These are phyloP conservation scores for Agrocybe praecox DNA, from an alignment of 768 basidiomycete species.

Conservation along the genomic window DNA sequence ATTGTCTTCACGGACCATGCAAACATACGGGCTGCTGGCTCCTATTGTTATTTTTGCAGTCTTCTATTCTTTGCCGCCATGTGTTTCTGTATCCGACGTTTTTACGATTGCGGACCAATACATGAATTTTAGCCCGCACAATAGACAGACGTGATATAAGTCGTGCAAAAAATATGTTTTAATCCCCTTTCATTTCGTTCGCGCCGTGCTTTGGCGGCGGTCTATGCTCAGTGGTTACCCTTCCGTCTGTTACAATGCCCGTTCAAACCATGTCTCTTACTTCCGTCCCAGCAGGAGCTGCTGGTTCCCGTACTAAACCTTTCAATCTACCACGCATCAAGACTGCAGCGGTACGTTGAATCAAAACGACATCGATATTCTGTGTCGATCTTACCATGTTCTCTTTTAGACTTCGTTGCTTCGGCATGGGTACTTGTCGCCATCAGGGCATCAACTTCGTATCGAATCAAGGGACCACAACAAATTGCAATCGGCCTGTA, in stretches of 20 bases:
- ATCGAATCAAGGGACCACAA: slow-evolving; percentile 18
- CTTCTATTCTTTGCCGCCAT: background rate
- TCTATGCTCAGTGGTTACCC: background rate
- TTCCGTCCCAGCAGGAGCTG: background rate
- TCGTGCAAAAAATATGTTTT: too few species aligned
- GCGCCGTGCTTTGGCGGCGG: too few species aligned
- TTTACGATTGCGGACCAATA: too few species aligned
- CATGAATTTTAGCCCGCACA: too few species aligned
- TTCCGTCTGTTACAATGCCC: slow-evolving; percentile 12
- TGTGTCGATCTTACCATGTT: background rate
- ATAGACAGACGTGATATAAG: too few species aligned
- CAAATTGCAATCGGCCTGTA: slow-evolving; percentile 16
- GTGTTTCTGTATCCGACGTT: too few species aligned
- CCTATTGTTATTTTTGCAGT: background rate
- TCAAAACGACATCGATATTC: background rate
- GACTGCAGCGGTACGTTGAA: slow-evolving; percentile 16
- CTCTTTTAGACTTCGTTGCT: slow-evolving; percentile 22
- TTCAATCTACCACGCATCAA: slow-evolving; percentile 19
- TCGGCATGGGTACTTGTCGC: slow-evolving; percentile 20
- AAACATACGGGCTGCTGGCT: background rate
- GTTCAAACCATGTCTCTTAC: slow-evolving; percentile 11
- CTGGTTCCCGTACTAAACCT: slow-evolving; percentile 5
- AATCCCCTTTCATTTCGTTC: too few species aligned
- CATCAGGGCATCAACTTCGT: slow-evolving; percentile 12
- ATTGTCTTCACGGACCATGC: too few species aligned